A percentile compares a stretch with the other conserved stretches of the same genome.
Conservation (phyloP, 2,329 filamentous ascomycete genomes). For the Fusarium irregulare region DNA sequence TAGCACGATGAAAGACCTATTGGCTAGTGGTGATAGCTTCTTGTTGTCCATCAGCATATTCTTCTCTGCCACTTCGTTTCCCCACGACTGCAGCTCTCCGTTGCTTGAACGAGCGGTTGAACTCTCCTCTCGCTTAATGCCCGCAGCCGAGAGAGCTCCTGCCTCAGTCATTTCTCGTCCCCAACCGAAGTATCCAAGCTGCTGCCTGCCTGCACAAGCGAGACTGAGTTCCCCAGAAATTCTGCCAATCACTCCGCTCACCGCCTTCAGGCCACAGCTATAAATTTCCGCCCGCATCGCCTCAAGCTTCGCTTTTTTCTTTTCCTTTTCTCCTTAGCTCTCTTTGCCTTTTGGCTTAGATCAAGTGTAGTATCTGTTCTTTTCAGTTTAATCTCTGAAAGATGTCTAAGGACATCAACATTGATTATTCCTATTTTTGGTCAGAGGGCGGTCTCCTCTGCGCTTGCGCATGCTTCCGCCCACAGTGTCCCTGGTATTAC, state of each 20-base stretch:
- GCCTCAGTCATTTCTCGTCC: conserved; percentile 24
- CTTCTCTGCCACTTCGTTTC: neutral
- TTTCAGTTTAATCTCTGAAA: conserved; percentile 98
- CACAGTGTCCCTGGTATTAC: conserved; percentile 57
- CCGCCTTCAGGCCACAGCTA: conserved; percentile 39
- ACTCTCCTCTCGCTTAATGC: neutral
- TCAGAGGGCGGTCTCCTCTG: conserved; percentile 52
- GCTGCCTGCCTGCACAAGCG: neutral
- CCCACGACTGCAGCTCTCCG: neutral
- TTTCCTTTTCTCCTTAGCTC: conserved; percentile 55
- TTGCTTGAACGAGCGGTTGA: neutral
- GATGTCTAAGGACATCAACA: conserved; percentile 76
- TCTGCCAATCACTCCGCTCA: conserved; percentile 46
- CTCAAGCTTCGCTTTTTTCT: conserved; percentile 28
- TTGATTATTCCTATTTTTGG: conserved; percentile 82
- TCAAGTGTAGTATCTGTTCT: conserved; percentile 98
- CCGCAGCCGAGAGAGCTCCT: neutral
- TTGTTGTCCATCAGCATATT: neutral
- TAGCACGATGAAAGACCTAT: neutral
- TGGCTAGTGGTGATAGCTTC: neutral
- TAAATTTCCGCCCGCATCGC: conserved; percentile 34
- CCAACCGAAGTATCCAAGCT: conserved; percentile 7
- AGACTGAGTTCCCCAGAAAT: conserved; percentile 28
- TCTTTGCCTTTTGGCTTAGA: conserved; percentile 77
- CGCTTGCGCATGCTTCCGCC: conserved; percentile 55